A percentile compares a stretch with the other conserved stretches of the same genome.
Conservation (phyloP, 1,139 yeast species). For the Yamadazyma atmosphaerica region DNA sequence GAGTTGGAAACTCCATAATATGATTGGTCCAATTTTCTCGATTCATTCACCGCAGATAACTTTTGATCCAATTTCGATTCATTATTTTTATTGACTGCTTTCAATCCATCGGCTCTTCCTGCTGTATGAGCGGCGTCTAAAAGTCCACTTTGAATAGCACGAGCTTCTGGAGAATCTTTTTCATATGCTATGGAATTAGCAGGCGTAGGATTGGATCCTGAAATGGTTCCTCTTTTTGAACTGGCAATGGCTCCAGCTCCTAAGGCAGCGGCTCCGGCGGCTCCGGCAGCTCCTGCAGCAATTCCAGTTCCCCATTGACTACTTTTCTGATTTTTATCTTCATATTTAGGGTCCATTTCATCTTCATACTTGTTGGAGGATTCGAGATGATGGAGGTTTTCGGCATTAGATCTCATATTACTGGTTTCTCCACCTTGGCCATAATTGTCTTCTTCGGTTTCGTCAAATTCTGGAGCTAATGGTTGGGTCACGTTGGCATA, state of each 20-base stretch:
- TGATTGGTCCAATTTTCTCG: constrained; percentile 9
- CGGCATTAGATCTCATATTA: background rate
- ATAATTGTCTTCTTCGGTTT: background rate
- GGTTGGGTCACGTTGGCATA: constrained; percentile 9
- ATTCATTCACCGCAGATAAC: background rate
- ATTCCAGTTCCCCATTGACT: background rate
- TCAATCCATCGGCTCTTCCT: background rate
- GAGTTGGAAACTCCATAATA: constrained; percentile 9
- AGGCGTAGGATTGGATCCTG: constrained; percentile 13
- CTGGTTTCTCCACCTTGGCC: background rate
- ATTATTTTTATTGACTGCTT: background rate
- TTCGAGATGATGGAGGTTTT: background rate
- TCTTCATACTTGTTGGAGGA: background rate
- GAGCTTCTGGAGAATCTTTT: constrained; percentile 2
- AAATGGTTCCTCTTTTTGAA: constrained; percentile 1
- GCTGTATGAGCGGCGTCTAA: constrained; percentile 2
- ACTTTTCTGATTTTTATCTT: background rate
- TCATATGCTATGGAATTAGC: constrained; percentile 9
- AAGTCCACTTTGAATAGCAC: background rate
- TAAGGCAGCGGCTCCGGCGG: constrained; percentile 11
- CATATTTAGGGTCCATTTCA: background rate
- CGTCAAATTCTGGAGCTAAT: constrained; percentile 4
- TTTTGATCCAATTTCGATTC: constrained; percentile 1
- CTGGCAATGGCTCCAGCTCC: constrained; percentile 4
- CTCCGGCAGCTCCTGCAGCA: constrained; percentile 8